phyloP scores from a whole-genome alignment of 768 basidiomycete species.

The Amylocystis lapponica region DNA sequence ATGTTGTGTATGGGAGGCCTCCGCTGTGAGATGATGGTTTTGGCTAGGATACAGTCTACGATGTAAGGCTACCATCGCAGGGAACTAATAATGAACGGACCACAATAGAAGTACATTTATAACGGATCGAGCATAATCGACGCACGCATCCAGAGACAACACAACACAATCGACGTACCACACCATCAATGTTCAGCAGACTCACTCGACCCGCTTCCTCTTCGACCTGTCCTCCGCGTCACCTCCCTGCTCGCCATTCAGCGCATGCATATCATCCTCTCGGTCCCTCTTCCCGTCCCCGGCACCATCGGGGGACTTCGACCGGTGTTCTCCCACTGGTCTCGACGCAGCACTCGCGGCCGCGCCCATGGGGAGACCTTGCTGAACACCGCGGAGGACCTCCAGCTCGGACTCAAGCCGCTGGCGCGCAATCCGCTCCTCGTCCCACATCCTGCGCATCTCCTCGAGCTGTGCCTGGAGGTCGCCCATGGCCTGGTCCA shows the following conservation, averaged over 20 bases:
- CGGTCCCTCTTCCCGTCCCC: constrained; percentile 16
- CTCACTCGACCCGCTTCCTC: constrained; percentile 20
- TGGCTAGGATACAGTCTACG: too few relatives aligned
- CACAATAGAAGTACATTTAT: too few relatives aligned
- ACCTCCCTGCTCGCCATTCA: constrained; percentile 9
- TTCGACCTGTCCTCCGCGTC: constrained; percentile 17
- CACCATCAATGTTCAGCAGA: too few relatives aligned
- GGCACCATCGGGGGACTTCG: not conserved
- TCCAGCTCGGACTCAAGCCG: constrained; percentile 64
- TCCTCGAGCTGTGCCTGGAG: constrained; percentile 81
- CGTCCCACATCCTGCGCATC: constrained; percentile 74
- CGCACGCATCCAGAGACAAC: too few relatives aligned
- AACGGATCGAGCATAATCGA: too few relatives aligned
- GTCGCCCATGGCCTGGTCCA: constrained; percentile 91
- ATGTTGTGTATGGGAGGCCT: too few relatives aligned
- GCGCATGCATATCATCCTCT: constrained; percentile 3
- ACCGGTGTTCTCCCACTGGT: not conserved
- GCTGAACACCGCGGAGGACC: constrained; percentile 26
- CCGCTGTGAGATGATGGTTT: too few relatives aligned
- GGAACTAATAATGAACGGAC: too few relatives aligned
- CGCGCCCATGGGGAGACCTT: constrained; percentile 6
- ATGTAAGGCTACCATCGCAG: too few relatives aligned
- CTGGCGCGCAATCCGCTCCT: constrained; percentile 57
- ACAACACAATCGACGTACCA: too few relatives aligned
- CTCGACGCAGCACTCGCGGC: not conserved